Base-by-base conservation (phyloP, 805 yeast species). In the Maudiozyma bulderi region DNA sequence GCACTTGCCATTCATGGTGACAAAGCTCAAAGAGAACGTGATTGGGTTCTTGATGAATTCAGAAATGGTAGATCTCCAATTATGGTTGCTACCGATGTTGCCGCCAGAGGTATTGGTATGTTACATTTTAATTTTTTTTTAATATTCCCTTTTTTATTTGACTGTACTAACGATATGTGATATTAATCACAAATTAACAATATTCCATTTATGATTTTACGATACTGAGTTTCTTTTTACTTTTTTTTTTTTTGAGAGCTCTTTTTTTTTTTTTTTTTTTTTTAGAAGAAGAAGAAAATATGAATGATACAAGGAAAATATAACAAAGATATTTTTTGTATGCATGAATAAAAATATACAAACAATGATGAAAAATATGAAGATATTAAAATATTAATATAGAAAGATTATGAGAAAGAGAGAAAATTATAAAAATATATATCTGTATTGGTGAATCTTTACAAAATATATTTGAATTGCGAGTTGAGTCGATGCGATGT, bases 21-120 rank as follows among this genome's bases (percentile, higher is more conserved):
- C 73, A 93, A 93, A 72, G 88, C 84, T 64, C 99, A 93, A 76
- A 78, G 82, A 68, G 98, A 93, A 74, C 90, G 99, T 79, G 98
- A 93, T 74, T 93, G 98, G 98, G 98, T 91, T 60, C 75, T 93
- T 70, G 77, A 74, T 59, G 96, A 91, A 73, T 93, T 93, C 77
- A 86, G 85, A 78, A 66, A 80, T 52, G 98, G 98, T 61, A 86
- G 82, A 71, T 82, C 95, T 49, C 96, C 96, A 57, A 84, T 93
- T 64, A 89, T 93, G 97, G 96, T 90, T 67, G 99, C 99, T 54
- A 93, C 99, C 56, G 99, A 93, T 72, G 99, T 93, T 69, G 99
- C 99, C 55, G 96, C 99, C 58, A 86, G 99, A 80, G 99, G 99
- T 82, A 89, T 93, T 75, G 97, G 96, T 88, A 87, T 73, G 96